Percentiles rank a stretch among this genome's conserved stretches.
Conservation (phyloP, 345 rosid species). For the Odontarrhena argentea region DNA sequence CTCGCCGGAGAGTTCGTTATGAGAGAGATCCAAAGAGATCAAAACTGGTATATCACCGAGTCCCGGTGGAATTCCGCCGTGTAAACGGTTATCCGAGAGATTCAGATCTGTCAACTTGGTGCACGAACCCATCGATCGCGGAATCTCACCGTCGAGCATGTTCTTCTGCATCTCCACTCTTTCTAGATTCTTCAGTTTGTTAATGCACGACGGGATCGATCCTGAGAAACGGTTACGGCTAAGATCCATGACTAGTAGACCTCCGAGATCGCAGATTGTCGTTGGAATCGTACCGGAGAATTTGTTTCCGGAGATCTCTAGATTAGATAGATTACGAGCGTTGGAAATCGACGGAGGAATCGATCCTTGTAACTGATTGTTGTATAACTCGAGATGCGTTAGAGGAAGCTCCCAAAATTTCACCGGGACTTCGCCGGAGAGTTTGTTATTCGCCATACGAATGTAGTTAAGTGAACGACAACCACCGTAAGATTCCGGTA, state of each 20-base stretch:
- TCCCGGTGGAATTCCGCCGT: conserved; percentile 59
- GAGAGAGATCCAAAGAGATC: conserved; percentile 59
- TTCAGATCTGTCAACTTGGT: conserved; percentile 50
- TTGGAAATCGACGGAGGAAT: conserved; percentile 51
- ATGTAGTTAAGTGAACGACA: conserved; percentile 54
- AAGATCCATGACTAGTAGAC: conserved; percentile 43
- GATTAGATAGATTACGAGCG: conserved; percentile 30
- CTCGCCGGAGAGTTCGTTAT: conserved; percentile 56
- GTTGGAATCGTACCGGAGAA: conserved; percentile 60
- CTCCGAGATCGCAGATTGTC: conserved; percentile 45
- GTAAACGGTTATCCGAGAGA: conserved; percentile 53
- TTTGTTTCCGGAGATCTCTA: conserved; percentile 52
- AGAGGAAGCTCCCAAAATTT: conserved; percentile 61
- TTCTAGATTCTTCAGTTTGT: conserved; percentile 51
- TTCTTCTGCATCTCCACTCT: conserved; percentile 59
- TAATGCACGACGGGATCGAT: conserved; percentile 51
- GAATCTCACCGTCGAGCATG: conserved; percentile 54
- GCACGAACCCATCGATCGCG: conserved; percentile 54
- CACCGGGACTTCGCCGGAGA: conserved; percentile 54
- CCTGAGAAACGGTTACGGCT: conserved; percentile 56
- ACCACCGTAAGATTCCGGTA: conserved; percentile 56
- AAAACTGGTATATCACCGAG: conserved; percentile 59
- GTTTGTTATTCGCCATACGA: conserved; percentile 52
- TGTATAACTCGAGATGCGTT: conserved; percentile 44
- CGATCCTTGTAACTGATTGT: conserved; percentile 58